These are phyloP conservation scores for Xerocomellus intermedius DNA, from an alignment of 768 basidiomycete species.

Conservation along the genomic window DNA sequence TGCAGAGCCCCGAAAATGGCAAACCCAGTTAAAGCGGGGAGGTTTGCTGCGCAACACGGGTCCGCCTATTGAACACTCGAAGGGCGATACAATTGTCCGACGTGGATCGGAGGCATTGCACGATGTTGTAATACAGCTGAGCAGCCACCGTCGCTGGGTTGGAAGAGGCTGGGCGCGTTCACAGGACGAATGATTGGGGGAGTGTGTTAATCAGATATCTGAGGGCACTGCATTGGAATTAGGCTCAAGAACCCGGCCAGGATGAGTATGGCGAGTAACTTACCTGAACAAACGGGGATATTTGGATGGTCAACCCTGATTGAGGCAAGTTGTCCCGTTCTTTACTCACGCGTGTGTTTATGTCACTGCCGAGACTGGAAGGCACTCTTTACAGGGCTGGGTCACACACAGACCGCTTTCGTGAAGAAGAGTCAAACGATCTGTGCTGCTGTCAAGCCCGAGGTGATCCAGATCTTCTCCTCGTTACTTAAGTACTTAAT, in stretches of 20 bases:
- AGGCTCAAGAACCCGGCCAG: conserved; percentile 31
- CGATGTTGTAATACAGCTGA: conserved; percentile 5
- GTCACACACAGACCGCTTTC: conserved; percentile 35
- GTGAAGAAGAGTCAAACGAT: conserved; percentile 33
- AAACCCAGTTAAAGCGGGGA: conserved; percentile 1
- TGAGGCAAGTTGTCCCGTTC: conserved; percentile 24
- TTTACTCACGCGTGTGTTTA: conserved; percentile 37
- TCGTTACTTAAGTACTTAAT: conserved; percentile 53
- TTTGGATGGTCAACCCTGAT: conserved; percentile 18
- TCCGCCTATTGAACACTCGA: background rate
- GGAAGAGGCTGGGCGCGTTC: conserved; percentile 14
- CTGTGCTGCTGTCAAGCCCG: conserved; percentile 33
- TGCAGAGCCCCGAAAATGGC: conserved; percentile 7
- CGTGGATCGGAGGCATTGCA: conserved; percentile 9
- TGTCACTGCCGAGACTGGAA: conserved; percentile 37
- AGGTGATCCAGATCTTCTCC: conserved; percentile 48
- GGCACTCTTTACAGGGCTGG: conserved; percentile 32
- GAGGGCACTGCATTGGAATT: conserved; percentile 38
- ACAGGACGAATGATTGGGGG: conserved; percentile 26
- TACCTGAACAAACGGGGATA: conserved; percentile 19
- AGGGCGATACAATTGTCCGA: conserved; percentile 8
- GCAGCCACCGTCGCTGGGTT: conserved; percentile 27
- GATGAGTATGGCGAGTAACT: conserved; percentile 1
- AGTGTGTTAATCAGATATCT: conserved; percentile 35
- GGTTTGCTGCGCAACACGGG: conserved; percentile 3